Evolutionary conservation across 257 asterid genomes (phyloP).

Genomic region (Echium plantagineum): DNA sequence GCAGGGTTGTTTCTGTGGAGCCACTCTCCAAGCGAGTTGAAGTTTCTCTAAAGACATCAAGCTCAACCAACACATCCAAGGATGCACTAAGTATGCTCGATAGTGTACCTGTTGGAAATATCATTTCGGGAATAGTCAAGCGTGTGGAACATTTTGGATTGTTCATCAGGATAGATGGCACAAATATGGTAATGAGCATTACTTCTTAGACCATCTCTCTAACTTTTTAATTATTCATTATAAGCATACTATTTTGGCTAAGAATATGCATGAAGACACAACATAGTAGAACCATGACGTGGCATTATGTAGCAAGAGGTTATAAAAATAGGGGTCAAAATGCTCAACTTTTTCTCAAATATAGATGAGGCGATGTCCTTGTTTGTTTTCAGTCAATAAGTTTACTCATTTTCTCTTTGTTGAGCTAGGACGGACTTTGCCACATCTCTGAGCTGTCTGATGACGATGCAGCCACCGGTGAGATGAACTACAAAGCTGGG

Average conservation of each 20-base stretch:
- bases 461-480: conserved; percentile 43
- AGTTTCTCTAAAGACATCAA: conserved; percentile 70
- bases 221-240: background rate
- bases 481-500: conserved; percentile 48
- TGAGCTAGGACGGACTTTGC: conserved; percentile 81
- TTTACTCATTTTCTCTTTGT: background rate
- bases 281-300: background rate
- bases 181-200: conserved; percentile 42
- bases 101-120: conserved; percentile 48
- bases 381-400: background rate
- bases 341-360: background rate
- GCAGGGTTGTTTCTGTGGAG: conserved; percentile 86
- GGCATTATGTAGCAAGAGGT: too few species aligned
- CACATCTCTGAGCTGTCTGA: conserved; percentile 91
- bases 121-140: conserved; percentile 64
- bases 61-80: conserved; percentile 24
- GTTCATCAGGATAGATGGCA: conserved; percentile 62
- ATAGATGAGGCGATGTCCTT: background rate
- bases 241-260: background rate
- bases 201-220: background rate
- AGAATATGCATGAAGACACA: background rate
- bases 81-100: conserved; percentile 31
- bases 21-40: conserved; percentile 80
- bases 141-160: conserved; percentile 80
- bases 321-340: background rate